Conservation (phyloP, 768 basidiomycete genomes). For the Gymnopilus junonius region DNA sequence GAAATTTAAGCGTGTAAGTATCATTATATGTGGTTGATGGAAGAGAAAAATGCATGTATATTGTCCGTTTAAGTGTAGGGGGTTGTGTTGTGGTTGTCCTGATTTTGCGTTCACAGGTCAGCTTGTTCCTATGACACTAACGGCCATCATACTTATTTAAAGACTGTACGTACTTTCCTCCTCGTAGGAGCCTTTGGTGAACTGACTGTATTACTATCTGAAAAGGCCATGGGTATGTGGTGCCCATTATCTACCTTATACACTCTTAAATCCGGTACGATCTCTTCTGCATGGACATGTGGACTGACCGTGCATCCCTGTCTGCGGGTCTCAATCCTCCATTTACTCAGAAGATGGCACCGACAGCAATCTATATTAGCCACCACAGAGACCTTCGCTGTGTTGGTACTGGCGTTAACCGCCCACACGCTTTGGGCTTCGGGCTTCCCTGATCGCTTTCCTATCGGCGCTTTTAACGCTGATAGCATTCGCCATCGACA, state of each 20-base stretch:
- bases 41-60: too few relatives aligned
- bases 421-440: conserved; percentile 60
- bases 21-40: too few relatives aligned
- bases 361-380: too few relatives aligned
- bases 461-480: conserved; percentile 69
- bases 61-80: too few relatives aligned
- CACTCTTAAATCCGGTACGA: conserved; percentile 39
- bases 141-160: conserved; percentile 13
- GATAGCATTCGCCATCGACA: conserved; percentile 77
- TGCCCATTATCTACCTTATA: conserved; percentile 43
- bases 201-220: too few relatives aligned
- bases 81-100: too few relatives aligned
- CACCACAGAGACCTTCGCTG: conserved; percentile 63
- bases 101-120: conserved; percentile 55
- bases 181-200: too few relatives aligned
- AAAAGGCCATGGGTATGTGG: conserved; percentile 61
- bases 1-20: too few relatives aligned
- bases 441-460: conserved; percentile 69
- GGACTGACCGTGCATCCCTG: conserved; percentile 77
- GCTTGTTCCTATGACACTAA: conserved; percentile 55
- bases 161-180: conserved; percentile 40
- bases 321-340: conserved; percentile 65
- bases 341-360: too few relatives aligned
- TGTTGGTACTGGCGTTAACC: conserved; percentile 65
- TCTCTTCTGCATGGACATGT: conserved; percentile 67